Evolutionary conservation across 495 filamentous ascomycete genomes (phyloP).

Genomic region (Letharia lupina): DNA sequence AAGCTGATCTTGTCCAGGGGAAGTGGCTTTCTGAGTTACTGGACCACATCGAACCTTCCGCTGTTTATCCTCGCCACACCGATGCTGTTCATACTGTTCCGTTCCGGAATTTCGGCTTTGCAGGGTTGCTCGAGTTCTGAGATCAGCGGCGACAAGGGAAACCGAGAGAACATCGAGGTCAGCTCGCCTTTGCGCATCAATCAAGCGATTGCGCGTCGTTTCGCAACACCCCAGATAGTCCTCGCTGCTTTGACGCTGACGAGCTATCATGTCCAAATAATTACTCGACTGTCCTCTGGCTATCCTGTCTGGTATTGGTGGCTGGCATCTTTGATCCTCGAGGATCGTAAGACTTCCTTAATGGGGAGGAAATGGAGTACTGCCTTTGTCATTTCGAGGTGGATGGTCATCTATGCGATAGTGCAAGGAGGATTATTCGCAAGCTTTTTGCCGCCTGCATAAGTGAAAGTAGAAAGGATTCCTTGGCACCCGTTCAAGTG

Average conservation of each 20-base stretch:
- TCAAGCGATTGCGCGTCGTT: conserved; percentile 41
- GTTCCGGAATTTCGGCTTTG: conserved; percentile 47
- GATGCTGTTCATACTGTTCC: conserved; percentile 59
- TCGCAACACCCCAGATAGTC: conserved; percentile 62
- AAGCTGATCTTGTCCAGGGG: conserved; percentile 50
- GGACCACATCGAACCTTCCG: conserved; percentile 78
- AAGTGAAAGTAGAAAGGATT: conserved; percentile 1
- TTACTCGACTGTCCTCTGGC: conserved; percentile 79
- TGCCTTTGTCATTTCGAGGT: conserved; percentile 41
- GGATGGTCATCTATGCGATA: conserved; percentile 71
- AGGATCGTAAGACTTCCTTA: conserved; percentile 21
- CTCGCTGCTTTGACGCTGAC: conserved; percentile 64
- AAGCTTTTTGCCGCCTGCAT: conserved; percentile 91
- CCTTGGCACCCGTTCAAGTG: background rate
- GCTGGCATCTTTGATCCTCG: conserved; percentile 42
- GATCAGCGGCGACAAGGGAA: background rate
- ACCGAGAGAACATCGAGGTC: background rate
- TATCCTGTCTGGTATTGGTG: conserved; percentile 90
- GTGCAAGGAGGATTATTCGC: conserved; percentile 77
- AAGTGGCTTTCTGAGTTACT: conserved; percentile 81
- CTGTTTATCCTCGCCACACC: conserved; percentile 79
- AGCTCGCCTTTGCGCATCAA: background rate
- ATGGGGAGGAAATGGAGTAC: conserved; percentile 29
- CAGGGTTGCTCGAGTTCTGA: background rate
- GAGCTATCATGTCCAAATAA: conserved; percentile 86